Evolutionary conservation across 2,329 filamentous ascomycete genomes (phyloP).

Genomic region (Colletotrichum sansevieriae): DNA sequence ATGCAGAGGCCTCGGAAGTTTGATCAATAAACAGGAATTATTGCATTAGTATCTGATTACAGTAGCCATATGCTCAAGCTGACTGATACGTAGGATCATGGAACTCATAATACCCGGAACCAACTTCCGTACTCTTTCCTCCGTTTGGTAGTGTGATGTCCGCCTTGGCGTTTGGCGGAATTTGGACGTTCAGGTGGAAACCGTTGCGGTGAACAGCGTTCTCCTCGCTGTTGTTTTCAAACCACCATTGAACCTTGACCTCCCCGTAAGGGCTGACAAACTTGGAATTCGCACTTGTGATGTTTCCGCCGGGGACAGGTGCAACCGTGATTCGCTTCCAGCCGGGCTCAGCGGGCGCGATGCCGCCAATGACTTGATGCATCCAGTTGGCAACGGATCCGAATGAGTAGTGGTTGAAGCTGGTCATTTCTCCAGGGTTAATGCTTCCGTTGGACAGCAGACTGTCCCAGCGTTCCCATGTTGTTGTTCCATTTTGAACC

Average conservation of each 20-base stretch:
- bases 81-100: slow-evolving; percentile 24
- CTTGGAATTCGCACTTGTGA: slow-evolving; percentile 49
- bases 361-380: slow-evolving; percentile 57
- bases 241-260: slow-evolving; percentile 47
- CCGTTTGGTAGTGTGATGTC: slow-evolving; percentile 34
- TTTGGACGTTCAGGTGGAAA: slow-evolving; percentile 28
- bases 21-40: too few relatives aligned
- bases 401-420: slow-evolving; percentile 65
- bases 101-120: slow-evolving; percentile 37
- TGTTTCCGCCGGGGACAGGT: slow-evolving; percentile 53
- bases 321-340: slow-evolving; percentile 55
- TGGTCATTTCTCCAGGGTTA: slow-evolving; percentile 62
- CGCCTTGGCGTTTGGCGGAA: slow-evolving; percentile 35
- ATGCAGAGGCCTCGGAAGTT: too few relatives aligned
- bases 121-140: slow-evolving; percentile 23
- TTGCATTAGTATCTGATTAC: too few relatives aligned
- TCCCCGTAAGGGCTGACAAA: slow-evolving; percentile 52
- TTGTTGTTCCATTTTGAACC: slow-evolving; percentile 60
- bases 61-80: not conserved
- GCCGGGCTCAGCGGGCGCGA: slow-evolving; percentile 54
- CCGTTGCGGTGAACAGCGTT: slow-evolving; percentile 33
- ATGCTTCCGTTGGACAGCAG: slow-evolving; percentile 58
- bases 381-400: slow-evolving; percentile 63
- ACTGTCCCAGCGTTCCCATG: slow-evolving; percentile 66
- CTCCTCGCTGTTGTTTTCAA: slow-evolving; percentile 40